Base-by-base conservation (phyloP, 1,284 basidiomycete species). In the Ceratobasidium sp. region DNA sequence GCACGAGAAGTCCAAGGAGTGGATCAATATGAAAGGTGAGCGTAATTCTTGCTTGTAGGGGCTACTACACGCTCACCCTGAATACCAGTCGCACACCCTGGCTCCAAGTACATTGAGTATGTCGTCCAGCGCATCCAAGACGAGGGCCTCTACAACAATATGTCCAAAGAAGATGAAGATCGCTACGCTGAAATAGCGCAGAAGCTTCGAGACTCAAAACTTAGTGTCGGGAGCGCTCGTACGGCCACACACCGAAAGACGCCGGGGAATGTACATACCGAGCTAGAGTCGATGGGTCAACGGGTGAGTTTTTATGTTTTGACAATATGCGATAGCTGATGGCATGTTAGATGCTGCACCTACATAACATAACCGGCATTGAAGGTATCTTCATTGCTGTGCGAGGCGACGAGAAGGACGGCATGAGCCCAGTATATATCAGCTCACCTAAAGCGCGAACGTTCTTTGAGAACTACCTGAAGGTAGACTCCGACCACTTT, bases 1-100 rank as follows among this genome's bases (percentile, higher is more conserved):
- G 13, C 61, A 64, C 23, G 61, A 64, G 61, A 64, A 64, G 23
- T 64, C 35, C 4, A 37, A 13, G 13, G 61, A 64, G 17, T 64
- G 61, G 61, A 26, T 11, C 4, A 20, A 37, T 26, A 45, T 39
- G 61, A 64, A 64, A 37, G 39, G 61, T 45, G 23, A 42, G 56
- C 31, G 26, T 23, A 8, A 23, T 6, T 23, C n/a, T 26, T 26
- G 5, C 49, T 10, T 23, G n/a, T 23, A 23, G n/a, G n/a, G 7
- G 5, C 26, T 20, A 20, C 23, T 23, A 53, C n/a, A 23, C 49
- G 23, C 11, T 23, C 10, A 53, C 26, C n/a, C 11, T 23, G 5
- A 17, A 45, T 10, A 23, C 7, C 11, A 61, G 58, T n/a, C 8
- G 17, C 20, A 4, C 33, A 53, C 23, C 28, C 49, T 7, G 65